Evolutionary conservation across 768 basidiomycete species (phyloP).

Genomic region (Mycena polygramma): DNA sequence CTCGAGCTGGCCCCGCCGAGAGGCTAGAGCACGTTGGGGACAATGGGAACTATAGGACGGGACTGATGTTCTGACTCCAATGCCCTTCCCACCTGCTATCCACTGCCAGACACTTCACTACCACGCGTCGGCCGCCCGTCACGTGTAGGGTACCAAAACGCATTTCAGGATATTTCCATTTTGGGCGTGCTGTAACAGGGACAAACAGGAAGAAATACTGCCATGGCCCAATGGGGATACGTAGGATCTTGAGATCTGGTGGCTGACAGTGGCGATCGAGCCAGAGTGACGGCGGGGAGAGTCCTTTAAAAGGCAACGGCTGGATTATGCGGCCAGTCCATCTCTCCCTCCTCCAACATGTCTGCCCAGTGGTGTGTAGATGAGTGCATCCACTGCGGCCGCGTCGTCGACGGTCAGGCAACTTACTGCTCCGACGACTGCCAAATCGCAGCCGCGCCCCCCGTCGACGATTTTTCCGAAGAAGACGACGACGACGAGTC

Average conservation of each 20-base stretch:
- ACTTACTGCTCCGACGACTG: slow-evolving; percentile 69
- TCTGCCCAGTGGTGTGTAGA: slow-evolving; percentile 45
- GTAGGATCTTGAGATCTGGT: too few species aligned
- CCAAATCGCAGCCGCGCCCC: slow-evolving; percentile 49
- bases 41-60: slow-evolving; percentile 6
- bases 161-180: background rate
- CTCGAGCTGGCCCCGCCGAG: slow-evolving; percentile 4
- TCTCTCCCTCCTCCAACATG: slow-evolving; percentile 27
- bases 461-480: slow-evolving; percentile 36
- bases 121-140: too few species aligned
- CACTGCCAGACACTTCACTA: too few species aligned
- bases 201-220: too few species aligned
- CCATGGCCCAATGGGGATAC: too few species aligned
- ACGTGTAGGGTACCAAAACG: background rate
- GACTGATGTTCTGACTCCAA: slow-evolving; percentile 3
- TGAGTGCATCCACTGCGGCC: slow-evolving; percentile 79
- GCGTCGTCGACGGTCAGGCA: slow-evolving; percentile 57
- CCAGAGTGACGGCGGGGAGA: background rate
- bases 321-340: background rate
- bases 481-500: slow-evolving; percentile 34
- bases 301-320: slow-evolving; percentile 7
- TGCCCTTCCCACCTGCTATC: slow-evolving; percentile 38
- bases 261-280: slow-evolving; percentile 3
- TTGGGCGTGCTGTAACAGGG: too few species aligned
- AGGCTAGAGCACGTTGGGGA: background rate